Evolutionary conservation across 2,329 filamentous ascomycete species (phyloP).

Genomic region (Arthrobotrys conoides): DNA sequence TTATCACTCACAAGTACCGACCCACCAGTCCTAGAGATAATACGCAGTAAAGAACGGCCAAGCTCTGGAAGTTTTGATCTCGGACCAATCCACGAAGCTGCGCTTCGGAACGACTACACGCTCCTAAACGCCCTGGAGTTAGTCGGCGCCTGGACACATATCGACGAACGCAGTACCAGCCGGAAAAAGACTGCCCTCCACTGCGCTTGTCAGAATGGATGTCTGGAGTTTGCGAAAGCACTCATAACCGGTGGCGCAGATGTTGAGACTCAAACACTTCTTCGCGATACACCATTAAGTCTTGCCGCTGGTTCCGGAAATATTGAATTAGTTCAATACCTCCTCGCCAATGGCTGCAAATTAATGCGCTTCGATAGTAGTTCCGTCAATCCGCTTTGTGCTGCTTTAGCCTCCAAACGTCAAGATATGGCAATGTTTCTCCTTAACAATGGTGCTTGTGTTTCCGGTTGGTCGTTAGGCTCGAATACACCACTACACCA

Average conservation of each 20-base stretch:
- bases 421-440: slow-evolving; percentile 39
- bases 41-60: slow-evolving; percentile 41
- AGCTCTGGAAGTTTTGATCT: slow-evolving; percentile 40
- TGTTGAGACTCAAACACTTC: slow-evolving; percentile 33
- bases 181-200: slow-evolving; percentile 55
- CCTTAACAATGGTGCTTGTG: slow-evolving; percentile 11
- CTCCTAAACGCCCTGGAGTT: slow-evolving; percentile 38
- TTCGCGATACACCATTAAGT: slow-evolving; percentile 38
- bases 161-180: slow-evolving; percentile 38
- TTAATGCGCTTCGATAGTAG: not conserved
- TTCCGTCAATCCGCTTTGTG: slow-evolving; percentile 35
- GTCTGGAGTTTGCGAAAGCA: slow-evolving; percentile 44
- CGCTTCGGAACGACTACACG: slow-evolving; percentile 54
- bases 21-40: slow-evolving; percentile 38
- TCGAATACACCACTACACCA: slow-evolving; percentile 37
- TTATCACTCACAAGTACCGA: slow-evolving; percentile 39
- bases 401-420: slow-evolving; percentile 32
- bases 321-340: slow-evolving; percentile 45
- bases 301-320: slow-evolving; percentile 46
- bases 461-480: slow-evolving; percentile 21
- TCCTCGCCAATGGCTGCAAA: slow-evolving; percentile 18
- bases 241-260: slow-evolving; percentile 38
- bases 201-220: slow-evolving; percentile 56
- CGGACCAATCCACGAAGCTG: slow-evolving; percentile 52
- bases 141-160: slow-evolving; percentile 36